phyloP scores from a whole-genome alignment of 495 filamentous ascomycete species.

The Penicillium soppii region DNA sequence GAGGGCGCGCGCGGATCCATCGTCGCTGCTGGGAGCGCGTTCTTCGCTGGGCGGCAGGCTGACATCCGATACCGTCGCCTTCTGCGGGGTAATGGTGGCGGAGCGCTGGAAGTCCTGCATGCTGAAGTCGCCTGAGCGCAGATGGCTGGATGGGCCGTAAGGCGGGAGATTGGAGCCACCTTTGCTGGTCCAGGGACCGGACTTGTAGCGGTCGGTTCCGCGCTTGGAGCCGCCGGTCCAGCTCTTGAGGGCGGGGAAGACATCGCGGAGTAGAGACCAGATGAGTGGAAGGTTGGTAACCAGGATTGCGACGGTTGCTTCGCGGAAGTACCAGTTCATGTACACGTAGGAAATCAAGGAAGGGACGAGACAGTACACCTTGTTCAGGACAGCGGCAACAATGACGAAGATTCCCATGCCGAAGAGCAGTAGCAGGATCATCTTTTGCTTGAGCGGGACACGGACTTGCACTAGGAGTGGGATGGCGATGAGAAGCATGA shows the following conservation, averaged over 20 bases:
- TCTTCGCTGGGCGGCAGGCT: constrained; percentile 30
- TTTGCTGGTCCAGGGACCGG: constrained; percentile 37
- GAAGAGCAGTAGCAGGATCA: constrained; percentile 52
- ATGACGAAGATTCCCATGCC: constrained; percentile 68
- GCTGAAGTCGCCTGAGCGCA: constrained; percentile 33
- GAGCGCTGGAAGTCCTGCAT: constrained; percentile 36
- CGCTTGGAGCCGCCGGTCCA: constrained; percentile 46
- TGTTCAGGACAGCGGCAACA: constrained; percentile 61
- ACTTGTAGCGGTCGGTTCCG: constrained; percentile 38
- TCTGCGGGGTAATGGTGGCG: constrained; percentile 28
- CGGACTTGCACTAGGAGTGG: constrained; percentile 59
- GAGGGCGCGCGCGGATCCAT: constrained; percentile 42
- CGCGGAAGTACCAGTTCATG: constrained; percentile 72
- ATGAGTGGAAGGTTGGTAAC: constrained; percentile 66
- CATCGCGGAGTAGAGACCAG: constrained; percentile 60
- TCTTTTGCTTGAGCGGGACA: constrained; percentile 55
- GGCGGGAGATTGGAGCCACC: constrained; percentile 31
- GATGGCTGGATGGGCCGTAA: constrained; percentile 33
- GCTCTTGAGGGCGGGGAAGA: constrained; percentile 53
- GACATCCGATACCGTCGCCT: constrained; percentile 30
- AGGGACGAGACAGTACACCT: constrained; percentile 64
- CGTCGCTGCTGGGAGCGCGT: constrained; percentile 35
- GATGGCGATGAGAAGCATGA: constrained; percentile 64
- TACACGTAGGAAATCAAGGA: constrained; percentile 51
- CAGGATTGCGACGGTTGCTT: constrained; percentile 62